These are phyloP conservation scores for Chlorella sp. DNA, from an alignment of 139 green algal species.

Conservation along the genomic window DNA sequence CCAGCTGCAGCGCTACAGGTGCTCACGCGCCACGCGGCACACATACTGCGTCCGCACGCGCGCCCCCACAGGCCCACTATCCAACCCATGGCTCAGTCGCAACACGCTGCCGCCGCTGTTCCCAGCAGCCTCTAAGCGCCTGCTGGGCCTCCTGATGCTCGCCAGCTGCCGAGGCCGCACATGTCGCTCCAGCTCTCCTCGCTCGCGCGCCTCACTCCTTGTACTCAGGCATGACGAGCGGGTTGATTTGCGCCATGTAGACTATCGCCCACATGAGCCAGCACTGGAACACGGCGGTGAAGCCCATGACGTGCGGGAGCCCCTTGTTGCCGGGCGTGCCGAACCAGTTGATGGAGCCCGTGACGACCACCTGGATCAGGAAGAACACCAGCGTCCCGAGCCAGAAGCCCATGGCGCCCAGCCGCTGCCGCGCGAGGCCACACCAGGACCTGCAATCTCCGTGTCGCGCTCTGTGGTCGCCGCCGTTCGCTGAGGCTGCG, in stretches of 20 bases:
- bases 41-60: too few species aligned
- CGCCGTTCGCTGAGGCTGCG: too few species aligned
- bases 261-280: conserved; percentile 62
- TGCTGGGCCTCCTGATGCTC: neutral
- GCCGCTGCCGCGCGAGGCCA: too few species aligned
- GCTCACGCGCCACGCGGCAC: too few species aligned
- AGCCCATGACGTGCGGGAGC: conserved; percentile 31
- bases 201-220: conserved; percentile 15
- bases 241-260: conserved; percentile 73
- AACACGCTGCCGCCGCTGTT: too few species aligned
- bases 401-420: conserved; percentile 36
- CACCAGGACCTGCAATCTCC: too few species aligned
- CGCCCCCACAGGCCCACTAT: too few species aligned
- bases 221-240: conserved; percentile 54
- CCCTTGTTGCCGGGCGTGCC: conserved; percentile 31
- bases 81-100: too few species aligned
- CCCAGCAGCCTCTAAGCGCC: too few species aligned
- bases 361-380: conserved; percentile 33
- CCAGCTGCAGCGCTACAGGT: too few species aligned
- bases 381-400: conserved; percentile 35
- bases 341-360: conserved; percentile 19
- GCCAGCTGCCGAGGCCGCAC: too few species aligned
- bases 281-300: conserved; percentile 33
- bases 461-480: too few species aligned
- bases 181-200: neutral